Conservation (phyloP, 2,329 filamentous ascomycete genomes). For the Pestalotiopsis sp. region DNA sequence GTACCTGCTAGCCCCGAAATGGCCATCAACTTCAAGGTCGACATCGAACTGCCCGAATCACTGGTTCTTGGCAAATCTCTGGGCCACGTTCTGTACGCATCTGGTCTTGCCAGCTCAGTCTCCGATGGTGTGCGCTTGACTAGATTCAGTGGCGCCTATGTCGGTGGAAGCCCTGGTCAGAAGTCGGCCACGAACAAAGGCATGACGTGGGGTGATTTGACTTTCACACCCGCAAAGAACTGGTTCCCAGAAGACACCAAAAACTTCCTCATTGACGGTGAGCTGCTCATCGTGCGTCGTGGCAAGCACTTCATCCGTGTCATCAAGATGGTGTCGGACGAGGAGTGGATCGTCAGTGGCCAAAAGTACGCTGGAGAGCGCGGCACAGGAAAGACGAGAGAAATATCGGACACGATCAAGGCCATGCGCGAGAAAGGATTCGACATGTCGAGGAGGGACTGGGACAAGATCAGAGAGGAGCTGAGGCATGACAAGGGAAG, state of each 20-base stretch:
- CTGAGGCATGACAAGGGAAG: conserved; percentile 22
- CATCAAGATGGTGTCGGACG: conserved; percentile 61
- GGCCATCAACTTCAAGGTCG: conserved; percentile 46
- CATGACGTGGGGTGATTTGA: conserved; percentile 53
- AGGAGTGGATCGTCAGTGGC: conserved; percentile 54
- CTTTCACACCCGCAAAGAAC: conserved; percentile 64
- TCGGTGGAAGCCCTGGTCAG: conserved; percentile 54
- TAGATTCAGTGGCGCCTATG: conserved; percentile 58
- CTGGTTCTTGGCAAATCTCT: conserved; percentile 59
- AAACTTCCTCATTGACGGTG: conserved; percentile 63
- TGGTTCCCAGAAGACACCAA: conserved; percentile 60
- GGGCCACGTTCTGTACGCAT: conserved; percentile 60
- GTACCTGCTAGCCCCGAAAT: conserved; percentile 42
- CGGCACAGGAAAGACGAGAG: conserved; percentile 49
- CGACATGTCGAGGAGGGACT: conserved; percentile 7
- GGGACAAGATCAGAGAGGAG: conserved; percentile 20
- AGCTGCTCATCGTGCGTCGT: conserved; percentile 62
- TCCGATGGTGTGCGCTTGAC: conserved; percentile 64
- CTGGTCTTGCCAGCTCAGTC: conserved; percentile 59
- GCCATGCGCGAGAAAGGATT: conserved; percentile 7
- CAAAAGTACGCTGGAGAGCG: conserved; percentile 57
- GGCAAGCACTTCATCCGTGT: conserved; percentile 67
- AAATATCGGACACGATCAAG: conserved; percentile 36
- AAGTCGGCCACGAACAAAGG: conserved; percentile 27
- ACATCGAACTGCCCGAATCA: conserved; percentile 62